These are phyloP conservation scores for Cynara cardunculus DNA, from an alignment of 129 eudicot genomes.

Conservation along the genomic window DNA sequence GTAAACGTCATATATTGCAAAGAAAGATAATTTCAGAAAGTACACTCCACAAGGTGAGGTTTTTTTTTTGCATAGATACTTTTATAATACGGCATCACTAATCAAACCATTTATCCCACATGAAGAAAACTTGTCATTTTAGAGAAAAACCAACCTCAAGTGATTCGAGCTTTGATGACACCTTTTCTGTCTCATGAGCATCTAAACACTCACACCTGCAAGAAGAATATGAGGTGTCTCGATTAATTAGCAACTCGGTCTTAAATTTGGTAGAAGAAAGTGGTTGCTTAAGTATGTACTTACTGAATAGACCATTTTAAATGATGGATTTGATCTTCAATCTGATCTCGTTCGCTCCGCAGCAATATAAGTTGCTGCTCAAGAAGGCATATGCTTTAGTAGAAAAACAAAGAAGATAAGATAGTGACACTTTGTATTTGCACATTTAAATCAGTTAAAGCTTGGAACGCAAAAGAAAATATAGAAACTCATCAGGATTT, in stretches of 20 bases:
- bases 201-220: conserved; percentile 48
- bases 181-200: conserved; percentile 37
- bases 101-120: background rate
- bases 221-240: too few species aligned
- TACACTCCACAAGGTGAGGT: background rate
- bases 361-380: conserved; percentile 69
- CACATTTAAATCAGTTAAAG: background rate
- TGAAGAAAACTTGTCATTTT: background rate
- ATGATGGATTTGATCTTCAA: conserved; percentile 84
- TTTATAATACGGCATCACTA: background rate
- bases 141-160: conserved; percentile 46
- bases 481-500: too few species aligned
- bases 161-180: conserved; percentile 33
- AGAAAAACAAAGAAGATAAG: background rate
- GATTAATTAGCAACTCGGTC: background rate
- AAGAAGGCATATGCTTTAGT: background rate
- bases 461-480: too few species aligned
- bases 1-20: background rate
- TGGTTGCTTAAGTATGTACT: conserved; percentile 11
- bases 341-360: conserved; percentile 68
- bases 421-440: background rate
- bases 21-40: background rate
- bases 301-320: conserved; percentile 83
- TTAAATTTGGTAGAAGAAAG: background rate
- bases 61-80: background rate